These are phyloP conservation scores for Leccinum subgranulosum DNA, from an alignment of 768 basidiomycete genomes.

Conservation along the genomic window DNA sequence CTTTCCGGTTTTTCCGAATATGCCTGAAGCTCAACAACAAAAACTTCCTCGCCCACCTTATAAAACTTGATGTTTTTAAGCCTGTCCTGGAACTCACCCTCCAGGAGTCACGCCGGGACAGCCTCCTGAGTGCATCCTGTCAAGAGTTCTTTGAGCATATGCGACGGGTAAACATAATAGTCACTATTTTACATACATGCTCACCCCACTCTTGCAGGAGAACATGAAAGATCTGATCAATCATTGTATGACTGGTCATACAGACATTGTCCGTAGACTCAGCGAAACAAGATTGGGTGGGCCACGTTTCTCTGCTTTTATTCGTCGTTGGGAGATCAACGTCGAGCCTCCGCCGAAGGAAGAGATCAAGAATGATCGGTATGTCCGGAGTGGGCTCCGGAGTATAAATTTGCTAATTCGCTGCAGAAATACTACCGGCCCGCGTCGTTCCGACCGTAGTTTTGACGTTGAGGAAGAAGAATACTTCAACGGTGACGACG, in stretches of 20 bases:
- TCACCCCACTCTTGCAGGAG: conserved; percentile 49
- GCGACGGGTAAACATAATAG: conserved; percentile 59
- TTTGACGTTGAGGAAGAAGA: conserved; percentile 83
- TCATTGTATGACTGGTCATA: conserved; percentile 78
- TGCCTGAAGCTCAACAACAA: conserved; percentile 80
- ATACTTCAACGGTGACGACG: conserved; percentile 90
- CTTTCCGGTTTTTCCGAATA: conserved; percentile 88
- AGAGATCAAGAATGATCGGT: conserved; percentile 52
- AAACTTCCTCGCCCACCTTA: conserved; percentile 69
- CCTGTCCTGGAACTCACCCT: conserved; percentile 84
- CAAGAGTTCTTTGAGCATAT: conserved; percentile 95
- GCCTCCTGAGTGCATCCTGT: conserved; percentile 90
- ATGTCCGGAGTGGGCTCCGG: conserved; percentile 18
- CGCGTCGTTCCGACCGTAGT: conserved; percentile 41
- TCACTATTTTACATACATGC: not conserved
- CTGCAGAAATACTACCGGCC: conserved; percentile 39
- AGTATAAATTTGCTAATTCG: conserved; percentile 8
- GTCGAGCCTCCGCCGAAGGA: conserved; percentile 68
- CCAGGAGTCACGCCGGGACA: conserved; percentile 82
- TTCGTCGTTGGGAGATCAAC: conserved; percentile 89
- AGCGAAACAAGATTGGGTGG: conserved; percentile 58
- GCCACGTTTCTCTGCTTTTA: conserved; percentile 67
- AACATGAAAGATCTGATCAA: conserved; percentile 84
- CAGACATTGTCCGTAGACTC: conserved; percentile 60
- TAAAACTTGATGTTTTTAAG: conserved; percentile 80